Evolutionary conservation across 805 yeast genomes (phyloP), one percentile per base, ranked within the genome.

Genomic region (Candida dajiaensis): DNA sequence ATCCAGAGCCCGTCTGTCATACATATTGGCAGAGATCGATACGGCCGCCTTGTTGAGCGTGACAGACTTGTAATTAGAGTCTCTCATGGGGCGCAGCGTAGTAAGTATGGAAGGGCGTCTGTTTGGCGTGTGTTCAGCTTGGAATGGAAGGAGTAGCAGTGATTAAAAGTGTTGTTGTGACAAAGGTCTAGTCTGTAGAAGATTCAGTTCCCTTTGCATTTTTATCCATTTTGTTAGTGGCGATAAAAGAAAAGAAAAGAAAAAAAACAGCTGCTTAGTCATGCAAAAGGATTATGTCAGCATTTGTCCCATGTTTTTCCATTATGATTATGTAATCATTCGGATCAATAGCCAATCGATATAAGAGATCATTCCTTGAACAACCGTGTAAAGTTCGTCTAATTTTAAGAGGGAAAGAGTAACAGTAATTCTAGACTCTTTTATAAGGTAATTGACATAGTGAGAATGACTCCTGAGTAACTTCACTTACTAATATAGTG

Each of bases 1-100:
- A 63, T 94, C 98, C 44, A 92, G 72, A 0, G 98, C 97, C 43
- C 98, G 69, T 49, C 98, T 70, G 66, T 92, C 98, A 63, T 92
- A 92, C 26, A 92, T 77, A 19, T 92, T 81, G 23, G 96, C 80
- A 8, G 96, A 84, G 50, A 92, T 89, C 23, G 90, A 81, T 25
- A 90, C 88, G n/a, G 96, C 89, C 4, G 99, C 97, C 62, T 84
- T 77, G 69, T 92, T 94, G 46, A 81, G 77, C 43, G 82, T 66
- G 42, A 89, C 78, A 20, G 90, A 82, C 59, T 84, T 80, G 69
- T 85, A 85, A 68, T 89, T 89, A 33, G 96, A 80, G 59, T 89
- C 96, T 66, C 97, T 81, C 99, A 89, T 90, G 23, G 23, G 29
- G 6, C 26, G 12, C 25, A 38, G 38, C 13, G 23, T 19, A 13